Evolutionary conservation across 2,329 filamentous ascomycete species (phyloP).

Genomic region (Fusarium beomiforme): DNA sequence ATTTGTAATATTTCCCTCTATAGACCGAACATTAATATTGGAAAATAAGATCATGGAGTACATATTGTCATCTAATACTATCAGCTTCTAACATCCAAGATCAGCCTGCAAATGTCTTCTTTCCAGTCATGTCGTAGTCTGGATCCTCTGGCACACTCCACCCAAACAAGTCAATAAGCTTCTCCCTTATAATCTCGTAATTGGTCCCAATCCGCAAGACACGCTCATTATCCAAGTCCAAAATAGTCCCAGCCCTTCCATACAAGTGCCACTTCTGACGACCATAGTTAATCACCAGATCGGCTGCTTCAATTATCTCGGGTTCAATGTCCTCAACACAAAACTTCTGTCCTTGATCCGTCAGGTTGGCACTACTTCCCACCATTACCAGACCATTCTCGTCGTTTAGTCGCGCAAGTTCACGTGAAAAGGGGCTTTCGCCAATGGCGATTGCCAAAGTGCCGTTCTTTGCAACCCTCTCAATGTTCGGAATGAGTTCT

Average conservation of each 20-base stretch:
- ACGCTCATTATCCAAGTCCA: neutral
- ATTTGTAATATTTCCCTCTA: no score
- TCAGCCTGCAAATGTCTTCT: neutral
- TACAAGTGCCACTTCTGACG: neutral
- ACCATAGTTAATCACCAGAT: neutral
- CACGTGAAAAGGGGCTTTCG: neutral
- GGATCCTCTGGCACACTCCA: neutral
- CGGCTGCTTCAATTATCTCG: neutral
- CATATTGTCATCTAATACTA: no score
- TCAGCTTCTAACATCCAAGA: rapidly evolving
- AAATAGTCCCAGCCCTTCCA: neutral
- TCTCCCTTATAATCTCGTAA: neutral
- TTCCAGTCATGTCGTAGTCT: neutral
- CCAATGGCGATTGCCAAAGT: neutral
- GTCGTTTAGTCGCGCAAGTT: neutral
- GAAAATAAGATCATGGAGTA: no score
- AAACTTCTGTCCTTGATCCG: neutral
- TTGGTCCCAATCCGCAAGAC: neutral
- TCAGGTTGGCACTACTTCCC: neutral
- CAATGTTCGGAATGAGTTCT: neutral
- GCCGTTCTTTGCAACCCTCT: neutral
- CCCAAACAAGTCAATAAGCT: neutral
- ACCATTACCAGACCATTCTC: neutral
- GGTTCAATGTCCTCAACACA: neutral
- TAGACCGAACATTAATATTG: no score